These are phyloP conservation scores for Zygosaccharomyces pseudobailii DNA, from an alignment of 1,139 yeast species.

Conservation along the genomic window DNA sequence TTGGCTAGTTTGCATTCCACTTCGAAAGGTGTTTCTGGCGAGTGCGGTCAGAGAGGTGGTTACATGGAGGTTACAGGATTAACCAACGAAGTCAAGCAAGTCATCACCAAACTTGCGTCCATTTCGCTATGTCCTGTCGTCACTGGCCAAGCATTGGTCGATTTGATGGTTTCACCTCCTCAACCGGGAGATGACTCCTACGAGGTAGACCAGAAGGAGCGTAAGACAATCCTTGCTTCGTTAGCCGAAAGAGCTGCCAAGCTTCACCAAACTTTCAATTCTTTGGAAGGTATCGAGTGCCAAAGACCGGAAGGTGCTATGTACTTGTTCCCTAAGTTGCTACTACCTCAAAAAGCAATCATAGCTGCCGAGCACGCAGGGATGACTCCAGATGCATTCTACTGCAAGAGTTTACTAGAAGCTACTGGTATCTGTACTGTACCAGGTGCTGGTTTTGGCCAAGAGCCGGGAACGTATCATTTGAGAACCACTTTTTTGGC, in stretches of 20 bases:
- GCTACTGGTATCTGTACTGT: slow-evolving; percentile 95
- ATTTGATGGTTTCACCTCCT: slow-evolving; percentile 93
- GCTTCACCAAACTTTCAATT: slow-evolving; percentile 63
- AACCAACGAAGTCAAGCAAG: slow-evolving; percentile 58
- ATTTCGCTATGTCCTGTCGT: slow-evolving; percentile 92
- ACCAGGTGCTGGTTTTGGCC: slow-evolving; percentile 97
- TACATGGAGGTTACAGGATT: slow-evolving; percentile 93
- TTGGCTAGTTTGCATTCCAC: slow-evolving; percentile 93
- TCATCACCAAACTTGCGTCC: slow-evolving; percentile 79
- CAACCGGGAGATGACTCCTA: slow-evolving; percentile 69
- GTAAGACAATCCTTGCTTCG: slow-evolving; percentile 53
- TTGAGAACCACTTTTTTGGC: slow-evolving; percentile 94
- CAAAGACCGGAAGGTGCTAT: slow-evolving; percentile 94
- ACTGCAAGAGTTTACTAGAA: slow-evolving; percentile 77
- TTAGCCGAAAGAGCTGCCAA: slow-evolving; percentile 58
- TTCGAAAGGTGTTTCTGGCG: slow-evolving; percentile 95
- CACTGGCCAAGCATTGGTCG: slow-evolving; percentile 88
- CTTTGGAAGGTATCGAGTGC: slow-evolving; percentile 77
- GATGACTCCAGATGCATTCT: slow-evolving; percentile 73
- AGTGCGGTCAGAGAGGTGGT: slow-evolving; percentile 99
- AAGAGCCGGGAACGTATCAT: slow-evolving; percentile 80
- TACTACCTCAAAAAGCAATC: slow-evolving; percentile 58
- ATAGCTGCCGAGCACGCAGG: slow-evolving; percentile 53
- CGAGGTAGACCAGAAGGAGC: slow-evolving; percentile 59
- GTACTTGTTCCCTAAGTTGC: slow-evolving; percentile 85